Percentiles rank a stretch among this genome's conserved stretches.
phyloP scores from a whole-genome alignment of 192 early-diverging fungal species.

The Rhizophlyctis rosea region DNA sequence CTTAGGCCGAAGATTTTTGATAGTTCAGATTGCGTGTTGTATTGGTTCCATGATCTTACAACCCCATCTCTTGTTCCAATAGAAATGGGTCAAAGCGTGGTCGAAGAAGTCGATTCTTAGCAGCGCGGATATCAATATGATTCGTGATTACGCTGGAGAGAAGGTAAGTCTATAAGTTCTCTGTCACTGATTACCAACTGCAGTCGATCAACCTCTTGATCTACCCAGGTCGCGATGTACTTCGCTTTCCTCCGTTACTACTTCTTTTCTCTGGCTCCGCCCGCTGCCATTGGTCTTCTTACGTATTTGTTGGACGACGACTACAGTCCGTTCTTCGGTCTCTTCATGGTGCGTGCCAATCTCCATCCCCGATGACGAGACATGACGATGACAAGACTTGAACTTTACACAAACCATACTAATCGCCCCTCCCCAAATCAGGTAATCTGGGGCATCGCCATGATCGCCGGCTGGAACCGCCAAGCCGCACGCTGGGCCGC shows the following conservation, averaged over 20 bases:
- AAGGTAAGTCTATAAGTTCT: conserved; percentile 30
- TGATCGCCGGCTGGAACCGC: conserved; percentile 80
- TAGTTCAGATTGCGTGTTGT: not conserved
- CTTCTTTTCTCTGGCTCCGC: conserved; percentile 68
- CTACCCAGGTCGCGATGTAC: conserved; percentile 73
- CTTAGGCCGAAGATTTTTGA: not conserved
- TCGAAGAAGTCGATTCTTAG: conserved; percentile 74
- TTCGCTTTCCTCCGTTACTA: conserved; percentile 95
- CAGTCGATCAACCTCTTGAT: conserved; percentile 5
- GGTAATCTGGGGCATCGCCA: conserved; percentile 48
- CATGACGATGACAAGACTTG: not conserved
- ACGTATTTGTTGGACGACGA: conserved; percentile 49
- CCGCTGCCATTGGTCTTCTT: conserved; percentile 62
- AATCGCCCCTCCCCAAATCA: not conserved
- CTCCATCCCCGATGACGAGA: conserved; percentile 43
- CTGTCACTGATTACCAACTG: not conserved
- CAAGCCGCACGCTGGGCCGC: conserved; percentile 68
- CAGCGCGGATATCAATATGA: conserved; percentile 64
- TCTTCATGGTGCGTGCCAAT: conserved; percentile 52
- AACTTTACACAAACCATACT: not conserved
- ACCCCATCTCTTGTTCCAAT: too few species aligned
- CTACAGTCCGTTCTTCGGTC: conserved; percentile 66
- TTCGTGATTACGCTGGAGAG: conserved; percentile 85
- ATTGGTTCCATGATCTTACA: not conserved
- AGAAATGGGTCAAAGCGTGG: conserved; percentile 82